A percentile compares a stretch with the other conserved stretches of the same genome.
Evolutionary conservation across 1,139 yeast genomes (phyloP).

Genomic region (Yamadazyma buinensis): DNA sequence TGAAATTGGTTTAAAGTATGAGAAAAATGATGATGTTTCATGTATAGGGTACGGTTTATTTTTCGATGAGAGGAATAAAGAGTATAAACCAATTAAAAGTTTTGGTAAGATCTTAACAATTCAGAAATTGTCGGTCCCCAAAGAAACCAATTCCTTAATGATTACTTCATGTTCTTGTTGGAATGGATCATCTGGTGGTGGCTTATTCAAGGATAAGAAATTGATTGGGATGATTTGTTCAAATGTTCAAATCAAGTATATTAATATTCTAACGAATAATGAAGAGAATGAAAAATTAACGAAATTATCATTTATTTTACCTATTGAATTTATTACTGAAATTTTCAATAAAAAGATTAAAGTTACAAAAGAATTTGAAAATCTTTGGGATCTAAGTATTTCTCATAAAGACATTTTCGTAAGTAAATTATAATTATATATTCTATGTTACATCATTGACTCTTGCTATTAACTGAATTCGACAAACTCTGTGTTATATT

Average conservation of each 20-base stretch:
- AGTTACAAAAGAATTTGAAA: slow-evolving; percentile 16
- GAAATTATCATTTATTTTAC: slow-evolving; percentile 27
- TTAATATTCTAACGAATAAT: slow-evolving; percentile 9
- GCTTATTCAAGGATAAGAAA: slow-evolving; percentile 36
- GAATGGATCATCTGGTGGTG: slow-evolving; percentile 81
- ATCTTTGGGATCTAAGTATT: slow-evolving; percentile 23
- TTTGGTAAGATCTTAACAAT: slow-evolving; percentile 32
- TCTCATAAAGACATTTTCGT: slow-evolving; percentile 18
- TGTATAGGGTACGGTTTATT: slow-evolving; percentile 61
- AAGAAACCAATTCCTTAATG: slow-evolving; percentile 27
- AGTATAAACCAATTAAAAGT: slow-evolving; percentile 39
- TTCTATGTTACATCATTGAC: slow-evolving; percentile 1
- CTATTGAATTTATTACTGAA: slow-evolving; percentile 23
- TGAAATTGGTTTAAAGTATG: slow-evolving; percentile 10
- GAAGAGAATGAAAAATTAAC: slow-evolving; percentile 24
- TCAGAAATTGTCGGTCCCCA: background rate
- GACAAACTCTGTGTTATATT: slow-evolving; percentile 18
- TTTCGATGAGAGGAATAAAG: slow-evolving; percentile 17
- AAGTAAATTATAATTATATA: background rate
- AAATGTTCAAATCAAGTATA: slow-evolving; percentile 43
- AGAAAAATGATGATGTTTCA: slow-evolving; percentile 33
- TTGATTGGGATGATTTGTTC: slow-evolving; percentile 61
- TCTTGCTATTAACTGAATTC: slow-evolving; percentile 18
- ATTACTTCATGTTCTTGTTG: slow-evolving; percentile 63
- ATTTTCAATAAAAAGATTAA: slow-evolving; percentile 13